Base-by-base conservation (phyloP, 1,284 basidiomycete species). In the Fomes fomentarius region DNA sequence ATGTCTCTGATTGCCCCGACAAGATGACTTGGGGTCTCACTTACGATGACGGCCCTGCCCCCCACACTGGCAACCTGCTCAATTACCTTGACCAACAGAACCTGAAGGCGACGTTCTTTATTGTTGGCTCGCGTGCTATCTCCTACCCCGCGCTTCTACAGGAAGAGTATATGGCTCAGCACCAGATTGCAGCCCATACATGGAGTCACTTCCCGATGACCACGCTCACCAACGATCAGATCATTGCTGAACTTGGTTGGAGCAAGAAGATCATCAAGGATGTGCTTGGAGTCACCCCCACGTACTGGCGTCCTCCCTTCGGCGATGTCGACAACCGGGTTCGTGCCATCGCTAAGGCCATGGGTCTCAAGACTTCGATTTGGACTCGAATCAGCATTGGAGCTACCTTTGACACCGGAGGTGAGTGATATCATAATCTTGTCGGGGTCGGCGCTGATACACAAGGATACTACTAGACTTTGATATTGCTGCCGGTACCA, bases 181-280 rank as follows among this genome's bases (percentile, higher is more conserved):
- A 92, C 66, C 88, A 91, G 63, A 79, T 89, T 61, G 81, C 77
- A 3, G 83, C 84, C 15, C 85, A 88, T 69, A 88, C 86, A 1
- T 88, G 86, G 85, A 82, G 79, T 59, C 86, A 89, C 64, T 76
- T 78, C 14, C 63, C 75, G 4, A 74, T 93, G 63, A 95, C 93
- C 41, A 91, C 88, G 3, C 74, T 90, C 56, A 78, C 87, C 52
- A 95, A 89, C 69, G 91, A 94, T 56, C 71, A 93, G 69, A 87
- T 95, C 64, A 92, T 96, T 47, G 93, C 92, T 47, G 93, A 95
- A 72, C 79, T 96, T 43, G 92, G 88, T 8, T 95, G 93, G 92
- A 83, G 87, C 28, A 90, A 83, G 74, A 87, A 95, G 74, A 78
- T 89, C 57, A 94, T 95, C 72, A 84, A 86, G 66, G 89, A 93